Evolutionary conservation across 192 early-diverging fungal species (phyloP).

Genomic region (Coemansia sp.): DNA sequence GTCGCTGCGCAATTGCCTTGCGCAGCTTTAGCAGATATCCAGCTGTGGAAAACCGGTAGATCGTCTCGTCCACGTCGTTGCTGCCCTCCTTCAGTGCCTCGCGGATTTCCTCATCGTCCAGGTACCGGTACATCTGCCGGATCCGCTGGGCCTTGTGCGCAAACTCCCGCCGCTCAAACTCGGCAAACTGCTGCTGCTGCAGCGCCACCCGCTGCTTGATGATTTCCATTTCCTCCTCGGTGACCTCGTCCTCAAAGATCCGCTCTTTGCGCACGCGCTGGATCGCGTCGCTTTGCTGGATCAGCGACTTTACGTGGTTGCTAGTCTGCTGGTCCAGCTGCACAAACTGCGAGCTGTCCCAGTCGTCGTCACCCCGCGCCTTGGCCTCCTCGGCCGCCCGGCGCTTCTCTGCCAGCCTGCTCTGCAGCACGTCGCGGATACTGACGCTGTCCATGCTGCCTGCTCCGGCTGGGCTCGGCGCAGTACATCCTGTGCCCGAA

Average conservation of each 20-base stretch:
- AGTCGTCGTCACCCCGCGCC: slow-evolving; percentile 40
- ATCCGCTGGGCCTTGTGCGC: slow-evolving; percentile 77
- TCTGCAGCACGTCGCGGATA: slow-evolving; percentile 50
- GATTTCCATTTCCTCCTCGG: slow-evolving; percentile 83
- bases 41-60: slow-evolving; percentile 75
- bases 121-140: slow-evolving; percentile 70
- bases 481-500: neutral
- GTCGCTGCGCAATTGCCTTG: slow-evolving; percentile 64
- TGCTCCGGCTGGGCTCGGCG: neutral
- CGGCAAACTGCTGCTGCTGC: slow-evolving; percentile 87
- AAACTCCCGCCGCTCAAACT: slow-evolving; percentile 79
- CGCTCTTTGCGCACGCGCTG: slow-evolving; percentile 78
- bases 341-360: slow-evolving; percentile 52
- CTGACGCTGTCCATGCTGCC: slow-evolving; percentile 18
- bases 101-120: slow-evolving; percentile 81
- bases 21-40: slow-evolving; percentile 72
- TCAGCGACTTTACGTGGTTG: slow-evolving; percentile 54
- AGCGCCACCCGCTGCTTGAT: slow-evolving; percentile 88
- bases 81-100: slow-evolving; percentile 74
- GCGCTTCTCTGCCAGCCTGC: slow-evolving; percentile 29
- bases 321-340: slow-evolving; percentile 54
- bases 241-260: slow-evolving; percentile 87
- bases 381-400: slow-evolving; percentile 33
- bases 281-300: slow-evolving; percentile 66
- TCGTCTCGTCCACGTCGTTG: slow-evolving; percentile 88